phyloP scores from a whole-genome alignment of 768 basidiomycete genomes.

The Russula sp. region DNA sequence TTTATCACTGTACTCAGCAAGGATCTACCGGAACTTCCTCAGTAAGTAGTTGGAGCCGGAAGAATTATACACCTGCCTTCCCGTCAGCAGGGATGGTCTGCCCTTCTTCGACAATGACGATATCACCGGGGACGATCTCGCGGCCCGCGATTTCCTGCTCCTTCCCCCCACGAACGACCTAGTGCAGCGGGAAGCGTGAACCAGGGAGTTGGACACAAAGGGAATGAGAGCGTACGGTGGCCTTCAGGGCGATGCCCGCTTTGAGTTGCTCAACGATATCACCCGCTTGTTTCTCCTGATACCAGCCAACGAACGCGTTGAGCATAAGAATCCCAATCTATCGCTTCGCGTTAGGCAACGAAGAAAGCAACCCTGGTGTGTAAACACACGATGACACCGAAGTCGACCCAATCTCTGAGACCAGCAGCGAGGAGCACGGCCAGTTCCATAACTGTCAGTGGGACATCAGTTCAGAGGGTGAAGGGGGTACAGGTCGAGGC shows the following conservation, averaged over 20 bases:
- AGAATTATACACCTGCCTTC: slow-evolving; percentile 24
- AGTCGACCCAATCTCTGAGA: slow-evolving; percentile 41
- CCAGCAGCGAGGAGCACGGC: slow-evolving; percentile 40
- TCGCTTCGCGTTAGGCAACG: not conserved
- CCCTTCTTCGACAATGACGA: slow-evolving; percentile 38
- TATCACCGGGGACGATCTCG: slow-evolving; percentile 40
- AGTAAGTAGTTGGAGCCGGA: not conserved
- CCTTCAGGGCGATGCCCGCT: slow-evolving; percentile 39
- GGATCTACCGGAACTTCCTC: slow-evolving; percentile 26
- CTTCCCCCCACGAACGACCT: slow-evolving; percentile 34
- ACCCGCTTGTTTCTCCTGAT: slow-evolving; percentile 43
- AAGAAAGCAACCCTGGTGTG: not conserved
- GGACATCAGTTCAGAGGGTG: not conserved
- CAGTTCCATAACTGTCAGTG: slow-evolving; percentile 36
- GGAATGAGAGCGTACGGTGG: slow-evolving; percentile 23
- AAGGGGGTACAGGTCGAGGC: not conserved
- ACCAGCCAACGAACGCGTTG: slow-evolving; percentile 41
- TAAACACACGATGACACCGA: slow-evolving; percentile 39
- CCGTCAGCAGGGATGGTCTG: slow-evolving; percentile 40
- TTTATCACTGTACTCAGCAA: slow-evolving; percentile 36
- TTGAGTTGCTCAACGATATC: slow-evolving; percentile 44
- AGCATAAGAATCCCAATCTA: slow-evolving; percentile 35
- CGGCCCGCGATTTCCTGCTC: slow-evolving; percentile 39
- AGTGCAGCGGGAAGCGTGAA: not conserved
- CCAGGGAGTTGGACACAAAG: not conserved